Base-by-base conservation (phyloP, 1,284 basidiomycete species). In the Rhodotorula sp. region DNA sequence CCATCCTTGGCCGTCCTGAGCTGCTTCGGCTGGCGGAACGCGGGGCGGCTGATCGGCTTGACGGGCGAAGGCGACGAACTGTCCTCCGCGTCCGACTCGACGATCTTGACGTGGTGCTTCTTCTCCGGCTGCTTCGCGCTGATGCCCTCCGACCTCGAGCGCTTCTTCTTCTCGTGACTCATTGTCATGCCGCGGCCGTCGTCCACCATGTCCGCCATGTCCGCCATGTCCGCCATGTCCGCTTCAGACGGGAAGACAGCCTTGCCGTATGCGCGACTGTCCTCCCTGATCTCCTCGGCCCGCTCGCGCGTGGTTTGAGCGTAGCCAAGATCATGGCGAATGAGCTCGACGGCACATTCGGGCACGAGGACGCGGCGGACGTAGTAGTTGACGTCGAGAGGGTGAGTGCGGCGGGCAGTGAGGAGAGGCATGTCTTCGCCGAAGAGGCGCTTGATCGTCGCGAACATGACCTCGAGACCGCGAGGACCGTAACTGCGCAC, bases 301-400 rank as follows among this genome's bases (percentile, higher is more conserved):
- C 62, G 34, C 52, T 24, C 20, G 29, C 27, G 34, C 20, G 27
- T 20, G 27, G 30, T 48, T 11, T 36, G 32, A 19, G 49, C 52
- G 15, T 13, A 2, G 30, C 20, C 44, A 39, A 72, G 52, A 10
- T 48, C 34, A 39, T 62, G 67, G 44, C 76, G 56, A 51, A 76
- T 72, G 36, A 77, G 69, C 29, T 62, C 53, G 55, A 76, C 60
- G 9, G 75, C 75, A 51, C 67, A 60, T 48, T 77, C 76, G 30
- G 76, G 76, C 5, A 76, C 68, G 46, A 77, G 69, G 32, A 77
- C 71, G 27, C 76, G 75, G 10, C 76, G 72, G 36, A 76, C 24
- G 63, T 72, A 77, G 57, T 51, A 58, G 27, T 70, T 66, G 48
- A 70, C 15, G 34, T 64, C 58, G 58, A 77, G 62, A 2, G 74